Base-by-base conservation (phyloP, 2,329 filamentous ascomycete species). In the Orbilia blumenaviensis region DNA sequence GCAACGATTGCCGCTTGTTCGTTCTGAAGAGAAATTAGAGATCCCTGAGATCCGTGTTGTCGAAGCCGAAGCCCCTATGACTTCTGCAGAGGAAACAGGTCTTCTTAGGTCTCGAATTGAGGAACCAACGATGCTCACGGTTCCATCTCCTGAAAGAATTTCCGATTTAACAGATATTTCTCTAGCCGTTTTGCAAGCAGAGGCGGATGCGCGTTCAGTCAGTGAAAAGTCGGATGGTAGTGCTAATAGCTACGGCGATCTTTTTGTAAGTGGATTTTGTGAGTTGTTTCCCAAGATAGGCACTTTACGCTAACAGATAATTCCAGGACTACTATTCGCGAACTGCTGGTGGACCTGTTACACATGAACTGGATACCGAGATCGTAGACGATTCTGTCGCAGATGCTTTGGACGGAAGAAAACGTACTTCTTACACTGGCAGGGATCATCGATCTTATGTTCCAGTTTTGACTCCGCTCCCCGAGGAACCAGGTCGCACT, bases 31-130 rank as follows among this genome's bases (percentile, higher is more conserved):
- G 44, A 48, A 48, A 14, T 12, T 23, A 16, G 44, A 48, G 12
- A 25, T 56, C n/a, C 52, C 52, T 25, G 52, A 56, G 38, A 56
- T 56, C 18, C 52, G 52, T 14, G 32, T 56, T 56, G 9, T 36
- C n/a, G 16, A 38, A 32, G 10, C 52, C 0, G 32, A 56, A n/a
- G 16, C 32, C 23, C n/a, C 32, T 10, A 56, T 4, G 2, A 3
- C 7, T 38, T 6, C 16, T 7, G 32, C 18, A 38, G 32, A 36
- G 16, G 50, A 38, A 10, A 14, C 29, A n/a, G 10, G 6, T 27
- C 29, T 7, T 14, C 6, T 9, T 4, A 2, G 4, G 3, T 8
- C 41, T 23, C 41, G 7, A 21, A n/a, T 36, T 16, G 16, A 38
- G 32, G 52, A 56, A 38, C 32, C 29, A n/a, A 38, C 8, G 9